Evolutionary conservation across 768 basidiomycete species (phyloP).

Genomic region (Suillus sp.): DNA sequence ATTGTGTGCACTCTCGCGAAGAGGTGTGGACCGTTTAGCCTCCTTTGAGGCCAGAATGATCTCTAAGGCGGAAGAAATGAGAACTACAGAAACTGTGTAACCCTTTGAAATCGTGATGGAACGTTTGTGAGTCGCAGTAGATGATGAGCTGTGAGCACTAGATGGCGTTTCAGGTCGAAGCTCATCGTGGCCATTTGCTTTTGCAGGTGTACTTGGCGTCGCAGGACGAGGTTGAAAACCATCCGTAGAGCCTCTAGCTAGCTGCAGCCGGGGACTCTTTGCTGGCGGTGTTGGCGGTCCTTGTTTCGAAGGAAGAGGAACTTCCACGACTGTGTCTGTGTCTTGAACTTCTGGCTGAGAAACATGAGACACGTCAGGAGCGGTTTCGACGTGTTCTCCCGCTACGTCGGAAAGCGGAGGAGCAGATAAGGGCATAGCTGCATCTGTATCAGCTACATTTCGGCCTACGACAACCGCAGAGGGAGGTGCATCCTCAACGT

Average conservation of each 20-base stretch:
- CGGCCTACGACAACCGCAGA: neutral
- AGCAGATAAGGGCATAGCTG: neutral
- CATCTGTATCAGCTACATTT: neutral
- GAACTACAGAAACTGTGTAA: constrained; percentile 72
- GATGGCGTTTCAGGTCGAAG: constrained; percentile 24
- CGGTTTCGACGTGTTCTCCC: neutral
- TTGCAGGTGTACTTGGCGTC: constrained; percentile 12
- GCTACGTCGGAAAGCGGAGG: neutral
- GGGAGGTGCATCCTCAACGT: constrained; percentile 5
- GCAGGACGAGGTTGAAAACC: constrained; percentile 6
- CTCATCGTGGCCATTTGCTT: constrained; percentile 21
- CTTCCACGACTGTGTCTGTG: neutral
- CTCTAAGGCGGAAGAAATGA: constrained; percentile 85
- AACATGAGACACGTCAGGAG: neutral
- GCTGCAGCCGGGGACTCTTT: constrained; percentile 3
- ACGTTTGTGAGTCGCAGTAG: constrained; percentile 45
- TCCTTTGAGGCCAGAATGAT: constrained; percentile 86
- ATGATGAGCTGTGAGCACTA: constrained; percentile 11
- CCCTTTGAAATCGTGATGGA: constrained; percentile 69
- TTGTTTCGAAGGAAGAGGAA: constrained; percentile 1
- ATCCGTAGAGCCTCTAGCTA: constrained; percentile 11
- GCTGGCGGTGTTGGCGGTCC: constrained; percentile 16
- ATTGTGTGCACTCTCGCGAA: constrained; percentile 79
- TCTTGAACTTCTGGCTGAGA: constrained; percentile 2
- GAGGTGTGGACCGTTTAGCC: constrained; percentile 77